Evolutionary conservation across 495 filamentous ascomycete species (phyloP).

Genomic region (Wilcoxina mikolae): DNA sequence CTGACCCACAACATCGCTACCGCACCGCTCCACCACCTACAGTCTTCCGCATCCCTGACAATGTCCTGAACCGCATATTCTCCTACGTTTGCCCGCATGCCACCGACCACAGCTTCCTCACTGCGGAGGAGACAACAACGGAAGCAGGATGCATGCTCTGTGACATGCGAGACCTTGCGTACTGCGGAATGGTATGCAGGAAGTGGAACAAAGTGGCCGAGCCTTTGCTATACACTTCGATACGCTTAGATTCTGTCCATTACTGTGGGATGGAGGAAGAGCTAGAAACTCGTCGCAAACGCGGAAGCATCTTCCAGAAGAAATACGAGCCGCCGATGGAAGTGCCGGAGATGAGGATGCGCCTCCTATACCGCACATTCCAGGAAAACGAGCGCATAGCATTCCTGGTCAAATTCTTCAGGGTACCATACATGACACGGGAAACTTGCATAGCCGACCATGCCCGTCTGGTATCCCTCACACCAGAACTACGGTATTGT

Average conservation of each 20-base stretch:
- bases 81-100: slow-evolving; percentile 70
- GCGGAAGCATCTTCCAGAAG: slow-evolving; percentile 56
- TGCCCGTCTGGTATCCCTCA: slow-evolving; percentile 68
- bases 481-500: slow-evolving; percentile 75
- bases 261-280: slow-evolving; percentile 79
- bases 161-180: slow-evolving; percentile 79
- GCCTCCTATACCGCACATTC: slow-evolving; percentile 64
- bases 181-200: slow-evolving; percentile 56
- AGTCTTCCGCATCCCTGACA: slow-evolving; percentile 39
- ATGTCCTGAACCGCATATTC: slow-evolving; percentile 61
- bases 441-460: slow-evolving; percentile 73
- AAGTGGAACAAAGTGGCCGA: slow-evolving; percentile 40
- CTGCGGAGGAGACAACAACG: slow-evolving; percentile 65
- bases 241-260: slow-evolving; percentile 88
- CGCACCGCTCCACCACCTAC: slow-evolving; percentile 3
- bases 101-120: slow-evolving; percentile 57
- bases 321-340: slow-evolving; percentile 61
- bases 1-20: neutral
- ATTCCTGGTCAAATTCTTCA: slow-evolving; percentile 54
- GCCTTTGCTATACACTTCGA: slow-evolving; percentile 56
- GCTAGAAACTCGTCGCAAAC: slow-evolving; percentile 60
- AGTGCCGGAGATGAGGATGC: slow-evolving; percentile 57
- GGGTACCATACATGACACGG: slow-evolving; percentile 92
- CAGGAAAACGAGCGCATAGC: slow-evolving; percentile 56
- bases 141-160: slow-evolving; percentile 90